These are phyloP conservation scores for Penicillium mononematosum DNA, from an alignment of 495 filamentous ascomycete genomes.

Conservation along the genomic window DNA sequence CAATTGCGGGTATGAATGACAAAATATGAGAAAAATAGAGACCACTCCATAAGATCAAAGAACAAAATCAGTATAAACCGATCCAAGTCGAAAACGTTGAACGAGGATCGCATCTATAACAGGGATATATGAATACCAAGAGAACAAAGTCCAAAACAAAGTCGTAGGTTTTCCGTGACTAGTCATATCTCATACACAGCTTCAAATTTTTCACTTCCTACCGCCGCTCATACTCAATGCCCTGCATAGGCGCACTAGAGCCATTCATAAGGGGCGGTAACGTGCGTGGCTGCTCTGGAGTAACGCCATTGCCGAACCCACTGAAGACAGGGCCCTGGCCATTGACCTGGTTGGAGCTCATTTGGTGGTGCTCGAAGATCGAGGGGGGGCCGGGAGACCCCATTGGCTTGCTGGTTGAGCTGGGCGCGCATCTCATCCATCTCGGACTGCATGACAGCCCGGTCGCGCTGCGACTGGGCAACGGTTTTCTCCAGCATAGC, in stretches of 20 bases:
- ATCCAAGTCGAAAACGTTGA: not conserved
- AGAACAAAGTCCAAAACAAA: slow-evolving; percentile 18
- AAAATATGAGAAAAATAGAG: slow-evolving; percentile 8
- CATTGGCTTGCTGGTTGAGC: slow-evolving; percentile 51
- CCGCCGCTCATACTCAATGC: slow-evolving; percentile 54
- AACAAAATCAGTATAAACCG: slow-evolving; percentile 5
- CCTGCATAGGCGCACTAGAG: slow-evolving; percentile 54
- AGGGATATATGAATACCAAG: slow-evolving; percentile 25
- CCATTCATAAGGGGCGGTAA: slow-evolving; percentile 54
- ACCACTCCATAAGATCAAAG: slow-evolving; percentile 15
- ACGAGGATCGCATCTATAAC: slow-evolving; percentile 19
- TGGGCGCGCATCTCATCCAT: slow-evolving; percentile 46
- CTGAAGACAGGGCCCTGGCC: slow-evolving; percentile 37
- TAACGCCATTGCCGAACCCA: slow-evolving; percentile 37
- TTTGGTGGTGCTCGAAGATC: slow-evolving; percentile 43
- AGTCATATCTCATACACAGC: slow-evolving; percentile 32
- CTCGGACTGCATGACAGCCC: slow-evolving; percentile 55
- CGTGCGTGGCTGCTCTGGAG: slow-evolving; percentile 49
- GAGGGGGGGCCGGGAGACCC: slow-evolving; percentile 39
- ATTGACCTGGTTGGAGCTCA: slow-evolving; percentile 38
- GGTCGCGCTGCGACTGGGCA: slow-evolving; percentile 38
- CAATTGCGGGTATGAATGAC: slow-evolving; percentile 31
- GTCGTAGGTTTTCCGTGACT: slow-evolving; percentile 25
- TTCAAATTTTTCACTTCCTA: slow-evolving; percentile 18
- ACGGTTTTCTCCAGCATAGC: slow-evolving; percentile 37